Base-by-base conservation (phyloP, 805 yeast genomes). In the Candida namnaoensis region DNA sequence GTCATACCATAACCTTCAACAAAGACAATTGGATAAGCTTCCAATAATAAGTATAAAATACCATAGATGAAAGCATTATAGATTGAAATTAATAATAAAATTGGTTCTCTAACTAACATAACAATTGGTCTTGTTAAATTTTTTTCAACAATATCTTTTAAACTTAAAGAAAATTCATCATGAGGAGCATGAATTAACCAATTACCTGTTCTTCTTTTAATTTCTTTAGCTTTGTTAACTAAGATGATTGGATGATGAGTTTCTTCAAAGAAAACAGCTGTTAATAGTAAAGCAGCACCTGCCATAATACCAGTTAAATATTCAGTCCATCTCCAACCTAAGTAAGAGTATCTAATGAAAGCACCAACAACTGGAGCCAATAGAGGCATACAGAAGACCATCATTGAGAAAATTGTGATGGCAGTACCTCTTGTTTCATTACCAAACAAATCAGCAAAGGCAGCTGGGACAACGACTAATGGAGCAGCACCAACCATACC, bases 401-500 rank as follows among this genome's bases (percentile, higher is more conserved):
- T 77, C 65, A 84, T 71, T 1, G 87, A 69, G 52, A 88, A 88
- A 14, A 82, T 47, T 9, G 81, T 68, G 51, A 87, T 69, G 28
- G 95, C 95, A 39, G 71, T 73, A 51, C 96, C 96, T 63, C 96
- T 76, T 24, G 69, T 56, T 33, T 58, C 58, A 44, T 78, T 77
- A 48, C 74, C 75, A 56, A 78, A 87, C 71, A 87, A 71, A 60
- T 88, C 96, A 7, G 95, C 84, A 67, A 87, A 81, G 0, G 82
- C 74, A 38, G 95, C 96, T 26, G 95, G 95, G 9, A 80, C 88
- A 35, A 86, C 87, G 26, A 85, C 91, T 53, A 88, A 61, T 1
- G 95, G 88, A 35, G 93, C 88, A 19, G 95, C 87, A 48, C 95
- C 96, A 43, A 82, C 62, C 53, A 80, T 72, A 42, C 95, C 95